Conservation (phyloP, 2,329 filamentous ascomycete species). For the Colletotrichum sublineola region DNA sequence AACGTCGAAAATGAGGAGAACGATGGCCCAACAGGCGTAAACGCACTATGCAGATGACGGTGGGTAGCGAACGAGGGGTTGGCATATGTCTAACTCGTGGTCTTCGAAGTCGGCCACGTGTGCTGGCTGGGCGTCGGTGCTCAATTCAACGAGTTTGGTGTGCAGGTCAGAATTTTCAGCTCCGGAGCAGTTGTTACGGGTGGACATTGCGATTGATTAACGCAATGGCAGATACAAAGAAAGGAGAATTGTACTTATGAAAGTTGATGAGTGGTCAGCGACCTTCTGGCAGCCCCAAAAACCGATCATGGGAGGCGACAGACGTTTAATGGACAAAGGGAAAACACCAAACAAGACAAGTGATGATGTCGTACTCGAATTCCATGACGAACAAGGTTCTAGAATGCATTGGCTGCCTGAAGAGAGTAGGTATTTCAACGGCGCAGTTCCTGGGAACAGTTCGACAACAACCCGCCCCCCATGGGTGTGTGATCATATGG, state of each 20-base stretch:
- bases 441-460: constrained; percentile 1
- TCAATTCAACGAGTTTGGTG: constrained; percentile 27
- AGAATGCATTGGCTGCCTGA: constrained; percentile 1
- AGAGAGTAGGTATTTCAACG: not conserved
- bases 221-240: not conserved
- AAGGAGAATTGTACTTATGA: not conserved
- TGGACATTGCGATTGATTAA: not conserved
- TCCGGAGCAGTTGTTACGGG: constrained; percentile 14
- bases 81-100: constrained; percentile 45
- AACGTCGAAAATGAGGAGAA: constrained; percentile 57
- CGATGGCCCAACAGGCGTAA: constrained; percentile 55
- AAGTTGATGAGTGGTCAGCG: not conserved
- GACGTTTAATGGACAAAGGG: not conserved
- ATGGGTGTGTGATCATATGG: constrained; percentile 15
- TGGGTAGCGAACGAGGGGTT: constrained; percentile 47
- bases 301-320: not conserved
- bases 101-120: constrained; percentile 45
- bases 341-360: not conserved
- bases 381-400: not conserved
- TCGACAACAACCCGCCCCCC: constrained; percentile 16
- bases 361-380: not conserved
- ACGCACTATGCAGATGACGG: constrained; percentile 52
- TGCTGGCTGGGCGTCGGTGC: constrained; percentile 18
- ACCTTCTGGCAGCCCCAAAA: too few species aligned
- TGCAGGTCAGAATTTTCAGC: constrained; percentile 29